Evolutionary conservation across 306 rosid species (phyloP).

Genomic region (Clitoria ternatea): DNA sequence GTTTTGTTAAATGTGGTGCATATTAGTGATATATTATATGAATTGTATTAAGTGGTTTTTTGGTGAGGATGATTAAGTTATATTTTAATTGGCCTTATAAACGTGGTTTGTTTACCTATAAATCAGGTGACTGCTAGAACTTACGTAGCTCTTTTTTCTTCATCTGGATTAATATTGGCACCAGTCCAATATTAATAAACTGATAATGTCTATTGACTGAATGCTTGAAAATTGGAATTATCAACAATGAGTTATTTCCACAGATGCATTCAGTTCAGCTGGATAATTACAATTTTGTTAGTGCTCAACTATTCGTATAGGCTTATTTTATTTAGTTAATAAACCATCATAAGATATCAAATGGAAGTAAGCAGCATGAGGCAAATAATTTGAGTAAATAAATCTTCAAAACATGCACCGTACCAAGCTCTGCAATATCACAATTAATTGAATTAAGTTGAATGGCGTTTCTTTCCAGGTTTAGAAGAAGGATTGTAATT

Average conservation of each 20-base stretch:
- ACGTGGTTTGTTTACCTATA: no score
- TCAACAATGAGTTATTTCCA: not conserved
- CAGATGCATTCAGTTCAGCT: not conserved
- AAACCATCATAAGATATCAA: not conserved
- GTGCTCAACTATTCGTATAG: not conserved
- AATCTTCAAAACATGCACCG: not conserved
- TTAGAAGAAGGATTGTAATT: not conserved
- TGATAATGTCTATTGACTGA: not conserved
- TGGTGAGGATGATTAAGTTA: conserved; percentile 11
- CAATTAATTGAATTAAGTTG: not conserved
- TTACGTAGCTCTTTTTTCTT: not conserved
- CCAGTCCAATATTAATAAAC: not conserved
- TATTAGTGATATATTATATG: not conserved
- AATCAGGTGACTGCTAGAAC: not conserved
- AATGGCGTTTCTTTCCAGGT: not conserved
- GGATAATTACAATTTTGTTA: not conserved
- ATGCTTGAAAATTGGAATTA: not conserved
- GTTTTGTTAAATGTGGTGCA: not conserved
- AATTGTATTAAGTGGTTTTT: conserved; percentile 10
- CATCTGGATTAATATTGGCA: no score
- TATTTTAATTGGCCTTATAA: not conserved
- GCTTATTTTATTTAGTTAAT: not conserved
- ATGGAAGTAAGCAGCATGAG: not conserved
- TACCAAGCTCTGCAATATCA: not conserved
- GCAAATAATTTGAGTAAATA: not conserved